These are phyloP conservation scores for Kluyveromyces starmeri DNA, from an alignment of 805 yeast genomes.

Conservation along the genomic window DNA sequence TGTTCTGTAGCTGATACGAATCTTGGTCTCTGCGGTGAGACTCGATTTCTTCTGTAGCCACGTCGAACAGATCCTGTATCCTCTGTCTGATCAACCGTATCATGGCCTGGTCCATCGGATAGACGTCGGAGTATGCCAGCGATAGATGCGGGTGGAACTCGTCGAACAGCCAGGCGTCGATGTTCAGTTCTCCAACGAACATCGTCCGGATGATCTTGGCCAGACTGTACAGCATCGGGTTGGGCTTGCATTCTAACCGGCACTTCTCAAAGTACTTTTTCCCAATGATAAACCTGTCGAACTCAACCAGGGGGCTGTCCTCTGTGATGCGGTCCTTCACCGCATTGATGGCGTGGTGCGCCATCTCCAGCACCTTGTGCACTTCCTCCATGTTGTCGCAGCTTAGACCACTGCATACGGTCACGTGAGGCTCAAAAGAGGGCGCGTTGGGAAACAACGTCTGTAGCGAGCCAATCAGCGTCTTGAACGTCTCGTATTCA, in stretches of 20 bases:
- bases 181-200: conserved; percentile 36
- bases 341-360: conserved; percentile 34
- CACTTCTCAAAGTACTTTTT: conserved; percentile 24
- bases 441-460: conserved; percentile 70
- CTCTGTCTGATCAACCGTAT: conserved; percentile 55
- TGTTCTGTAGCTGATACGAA: conserved; percentile 16
- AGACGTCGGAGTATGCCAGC: conserved; percentile 53
- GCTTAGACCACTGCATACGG: conserved; percentile 55
- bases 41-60: conserved; percentile 13
- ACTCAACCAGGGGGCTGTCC: conserved; percentile 15
- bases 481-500: conserved; percentile 45
- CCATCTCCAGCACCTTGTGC: conserved; percentile 48
- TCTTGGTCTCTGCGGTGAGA: conserved; percentile 11
- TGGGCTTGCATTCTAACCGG: conserved; percentile 20
- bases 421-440: conserved; percentile 65
- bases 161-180: conserved; percentile 45
- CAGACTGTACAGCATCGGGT: conserved; percentile 29
- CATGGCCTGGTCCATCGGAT: conserved; percentile 60
- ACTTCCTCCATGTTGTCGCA: conserved; percentile 47
- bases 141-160: conserved; percentile 70
- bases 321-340: conserved; percentile 14
- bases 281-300: conserved; percentile 20
- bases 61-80: conserved; percentile 54
- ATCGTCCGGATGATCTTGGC: conserved; percentile 44
- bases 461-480: conserved; percentile 54